Evolutionary conservation across 306 rosid species (phyloP), one percentile per base, ranked within the genome.

Genomic region (Inga leiocalycina): DNA sequence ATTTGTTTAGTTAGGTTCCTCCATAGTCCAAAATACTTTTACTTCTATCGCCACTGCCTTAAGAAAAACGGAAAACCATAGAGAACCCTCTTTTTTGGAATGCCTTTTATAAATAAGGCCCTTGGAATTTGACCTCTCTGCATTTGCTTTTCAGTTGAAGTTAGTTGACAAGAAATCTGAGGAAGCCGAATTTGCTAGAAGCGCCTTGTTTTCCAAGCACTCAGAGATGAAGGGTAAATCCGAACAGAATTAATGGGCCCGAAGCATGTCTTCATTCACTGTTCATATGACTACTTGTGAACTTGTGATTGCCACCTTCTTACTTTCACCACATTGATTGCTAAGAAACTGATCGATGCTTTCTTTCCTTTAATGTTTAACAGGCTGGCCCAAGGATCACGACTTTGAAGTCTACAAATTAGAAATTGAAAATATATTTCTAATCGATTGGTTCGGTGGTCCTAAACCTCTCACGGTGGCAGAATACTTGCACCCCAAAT

Each of bases 361-460:
- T 75, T 54, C 24, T 54, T 54, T 2, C 64, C 17, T 45, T 37
- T 65, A 20, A 79, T 82, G 83, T 74, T 72, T 73, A 39, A 76
- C 94, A 93, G 99, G 48, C 6, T 96, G 98, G 98, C 98, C 99
- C 5, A 15, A 78, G 88, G 73, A 57, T 87, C 99, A 96, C 85
- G 71, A 84, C 74, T 93, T 96, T 84, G 72, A 87, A 85, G 83
- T 88, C 89, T 93, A 88, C 91, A 90, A 93, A 83, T 85, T 96
- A 79, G 90, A 92, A 56, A 93, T 96, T 13, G 97, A 86, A 80
- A 74, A 87, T 49, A 89, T 96, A 81, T 96, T 93, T 87, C 75
- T 96, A 88, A 90, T 92, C 14, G 84, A 92, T 86, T 92, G 94
- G 96, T 93, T 91, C 46, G 99, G 98, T 62, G 96, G 98, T 73